Evolutionary conservation across 306 rosid genomes (phyloP), one percentile per base, ranked within the genome.

Genomic region (Dalbergia cultrata): DNA sequence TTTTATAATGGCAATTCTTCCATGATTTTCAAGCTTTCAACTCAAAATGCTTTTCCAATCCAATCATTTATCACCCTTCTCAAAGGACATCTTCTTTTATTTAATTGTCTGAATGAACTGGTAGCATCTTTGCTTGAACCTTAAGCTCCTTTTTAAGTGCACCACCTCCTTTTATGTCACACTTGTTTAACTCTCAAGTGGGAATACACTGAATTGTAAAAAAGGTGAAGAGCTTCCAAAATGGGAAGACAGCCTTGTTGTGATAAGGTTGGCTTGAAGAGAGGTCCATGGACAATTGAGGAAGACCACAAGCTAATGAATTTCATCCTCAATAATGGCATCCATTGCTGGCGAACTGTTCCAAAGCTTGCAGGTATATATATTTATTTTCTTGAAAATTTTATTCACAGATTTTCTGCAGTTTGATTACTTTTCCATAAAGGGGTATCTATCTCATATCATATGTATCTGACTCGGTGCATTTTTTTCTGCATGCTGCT

Each of bases 191-290:
- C 45, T 49, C 69, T 58, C 67, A 47, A 61, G 41, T 80, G 59
- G 72, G 19, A 21, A 43, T 8, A 78, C 75, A 79, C 62, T 26
- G 37, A 22, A 21, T 72, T 72, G 17, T 2, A 26, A 1, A n/a
- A 17, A 16, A 3, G 13, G 17, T 8, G 13, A 58, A 52, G 31
- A 19, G 41, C 17, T 82, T 21, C 37, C 13, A 5, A 39, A 74
- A 95, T 95, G 99, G 99, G 97, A 82, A 89, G 99, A 69, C 93
- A 90, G 37, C 99, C 99, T 60, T 95, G 99, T 84, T 95, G 97
- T 77, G 98, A 93, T 70, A 95, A 93, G 87, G 80, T 93, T 84
- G 99, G 99, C 45, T 76, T 93, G 76, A 95, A 95, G 78, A 82
- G 97, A 86, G 99, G 99, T 61, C 99, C 99, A 5, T 95, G 99